These are phyloP conservation scores for Pyrenopolyporus hunteri DNA, from an alignment of 495 filamentous ascomycete species.

Conservation along the genomic window DNA sequence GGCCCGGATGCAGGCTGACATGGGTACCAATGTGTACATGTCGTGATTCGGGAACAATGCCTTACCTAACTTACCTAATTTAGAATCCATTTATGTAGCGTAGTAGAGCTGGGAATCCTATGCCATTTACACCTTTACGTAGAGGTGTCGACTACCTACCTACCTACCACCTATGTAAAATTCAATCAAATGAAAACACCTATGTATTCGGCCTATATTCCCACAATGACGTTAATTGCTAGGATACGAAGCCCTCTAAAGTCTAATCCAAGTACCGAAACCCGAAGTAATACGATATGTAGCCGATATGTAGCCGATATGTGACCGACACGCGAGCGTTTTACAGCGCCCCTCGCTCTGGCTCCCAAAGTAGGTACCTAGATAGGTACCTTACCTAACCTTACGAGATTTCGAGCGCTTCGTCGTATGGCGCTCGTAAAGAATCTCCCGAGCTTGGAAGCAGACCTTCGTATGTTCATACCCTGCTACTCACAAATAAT, in stretches of 20 bases:
- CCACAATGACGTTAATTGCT: neutral
- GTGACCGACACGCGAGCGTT: no score
- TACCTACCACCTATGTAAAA: neutral
- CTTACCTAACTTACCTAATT: no score
- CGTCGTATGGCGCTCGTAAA: constrained; percentile 5
- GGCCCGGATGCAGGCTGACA: neutral
- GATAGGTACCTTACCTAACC: no score
- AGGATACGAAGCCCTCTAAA: neutral
- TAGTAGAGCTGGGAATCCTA: no score
- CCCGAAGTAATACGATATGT: neutral
- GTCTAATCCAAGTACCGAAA: constrained; percentile 8
- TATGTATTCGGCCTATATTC: constrained; percentile 1
- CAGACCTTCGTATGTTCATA: neutral
- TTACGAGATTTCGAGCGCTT: no score
- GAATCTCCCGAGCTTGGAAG: constrained; percentile 8
- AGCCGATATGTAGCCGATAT: no score
- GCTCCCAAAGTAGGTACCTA: no score
- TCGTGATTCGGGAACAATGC: constrained; percentile 17
- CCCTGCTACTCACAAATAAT: no score
- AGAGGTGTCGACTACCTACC: no score
- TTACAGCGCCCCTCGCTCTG: no score
- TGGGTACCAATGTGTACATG: constrained; percentile 24
- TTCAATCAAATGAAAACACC: neutral
- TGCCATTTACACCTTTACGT: no score
- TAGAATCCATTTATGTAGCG: constrained; percentile 4